These are phyloP conservation scores for Candida sithepensis DNA, from an alignment of 805 yeast species.

Conservation along the genomic window DNA sequence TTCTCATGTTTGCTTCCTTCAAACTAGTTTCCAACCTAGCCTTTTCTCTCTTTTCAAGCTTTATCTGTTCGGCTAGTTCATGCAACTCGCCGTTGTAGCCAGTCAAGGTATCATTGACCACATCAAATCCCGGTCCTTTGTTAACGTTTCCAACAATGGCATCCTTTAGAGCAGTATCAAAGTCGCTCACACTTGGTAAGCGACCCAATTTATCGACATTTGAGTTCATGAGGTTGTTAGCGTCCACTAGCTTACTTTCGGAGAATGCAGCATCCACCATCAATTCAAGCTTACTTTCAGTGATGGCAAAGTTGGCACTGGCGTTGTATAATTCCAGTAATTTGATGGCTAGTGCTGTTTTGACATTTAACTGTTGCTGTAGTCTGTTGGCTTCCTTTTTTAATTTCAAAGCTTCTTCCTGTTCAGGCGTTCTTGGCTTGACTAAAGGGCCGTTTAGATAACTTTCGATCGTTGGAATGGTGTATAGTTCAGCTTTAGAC, in stretches of 20 bases:
- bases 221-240: conserved; percentile 15
- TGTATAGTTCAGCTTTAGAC: conserved; percentile 54
- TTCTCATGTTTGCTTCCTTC: conserved; percentile 22
- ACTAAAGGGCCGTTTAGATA: conserved; percentile 66
- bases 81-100: conserved; percentile 25
- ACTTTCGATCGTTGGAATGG: conserved; percentile 76
- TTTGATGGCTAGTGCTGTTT: conserved; percentile 50
- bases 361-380: conserved; percentile 45
- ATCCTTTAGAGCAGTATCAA: conserved; percentile 26
- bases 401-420: conserved; percentile 48
- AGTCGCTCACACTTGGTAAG: conserved; percentile 18
- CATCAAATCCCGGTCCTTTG: conserved; percentile 30
- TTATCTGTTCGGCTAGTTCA: conserved; percentile 21
- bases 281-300: conserved; percentile 59
- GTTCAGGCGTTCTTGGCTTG: conserved; percentile 70
- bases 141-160: conserved; percentile 28
- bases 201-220: conserved; percentile 21
- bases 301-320: conserved; percentile 64
- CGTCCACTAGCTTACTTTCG: conserved; percentile 31
- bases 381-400: conserved; percentile 69
- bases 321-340: conserved; percentile 72
- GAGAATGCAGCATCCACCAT: conserved; percentile 56
- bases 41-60: conserved; percentile 17
- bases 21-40: conserved; percentile 19
- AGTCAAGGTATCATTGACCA: conserved; percentile 29